These are phyloP conservation scores for Mucor saturninus DNA, from an alignment of 371 early-diverging fungal genomes.

Conservation along the genomic window DNA sequence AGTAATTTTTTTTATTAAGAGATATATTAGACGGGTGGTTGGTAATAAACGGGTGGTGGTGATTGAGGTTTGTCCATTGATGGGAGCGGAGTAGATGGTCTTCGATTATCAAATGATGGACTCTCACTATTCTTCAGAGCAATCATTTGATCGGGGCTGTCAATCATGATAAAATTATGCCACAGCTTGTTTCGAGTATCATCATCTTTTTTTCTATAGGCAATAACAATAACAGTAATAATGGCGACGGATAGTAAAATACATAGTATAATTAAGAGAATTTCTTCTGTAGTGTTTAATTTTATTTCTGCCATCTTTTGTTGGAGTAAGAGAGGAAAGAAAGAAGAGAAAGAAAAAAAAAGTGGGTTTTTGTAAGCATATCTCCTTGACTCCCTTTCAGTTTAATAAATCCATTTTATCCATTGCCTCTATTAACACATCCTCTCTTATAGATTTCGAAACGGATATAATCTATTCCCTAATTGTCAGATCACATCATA, in stretches of 20 bases:
- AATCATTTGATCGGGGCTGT: slow-evolving; percentile 33
- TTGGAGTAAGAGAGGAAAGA: neutral
- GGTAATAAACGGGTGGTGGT: slow-evolving; percentile 21
- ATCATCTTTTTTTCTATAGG: slow-evolving; percentile 4
- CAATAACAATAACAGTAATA: neutral
- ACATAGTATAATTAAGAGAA: neutral
- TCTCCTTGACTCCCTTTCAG: neutral
- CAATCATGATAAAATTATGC: slow-evolving; percentile 31
- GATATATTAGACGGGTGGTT: neutral
- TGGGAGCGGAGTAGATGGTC: neutral
- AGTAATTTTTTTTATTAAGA: neutral
- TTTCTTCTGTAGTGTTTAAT: slow-evolving; percentile 7
- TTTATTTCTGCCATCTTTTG: slow-evolving; percentile 8
- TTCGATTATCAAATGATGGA: slow-evolving; percentile 4
- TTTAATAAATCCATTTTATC: slow-evolving; percentile 1
- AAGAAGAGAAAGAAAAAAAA: neutral
- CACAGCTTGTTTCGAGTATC: neutral
- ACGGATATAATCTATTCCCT: neutral
- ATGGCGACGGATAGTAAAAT: neutral
- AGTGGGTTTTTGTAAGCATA: neutral
- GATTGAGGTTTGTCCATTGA: slow-evolving; percentile 13
- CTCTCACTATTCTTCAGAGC: slow-evolving; percentile 28
- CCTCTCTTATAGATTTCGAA: neutral
- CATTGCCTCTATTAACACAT: neutral
- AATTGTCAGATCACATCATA: neutral